Percentiles rank a stretch among this genome's conserved stretches.
These are phyloP conservation scores for Kodamaea leandrae DNA, from an alignment of 805 yeast genomes.

Conservation along the genomic window DNA sequence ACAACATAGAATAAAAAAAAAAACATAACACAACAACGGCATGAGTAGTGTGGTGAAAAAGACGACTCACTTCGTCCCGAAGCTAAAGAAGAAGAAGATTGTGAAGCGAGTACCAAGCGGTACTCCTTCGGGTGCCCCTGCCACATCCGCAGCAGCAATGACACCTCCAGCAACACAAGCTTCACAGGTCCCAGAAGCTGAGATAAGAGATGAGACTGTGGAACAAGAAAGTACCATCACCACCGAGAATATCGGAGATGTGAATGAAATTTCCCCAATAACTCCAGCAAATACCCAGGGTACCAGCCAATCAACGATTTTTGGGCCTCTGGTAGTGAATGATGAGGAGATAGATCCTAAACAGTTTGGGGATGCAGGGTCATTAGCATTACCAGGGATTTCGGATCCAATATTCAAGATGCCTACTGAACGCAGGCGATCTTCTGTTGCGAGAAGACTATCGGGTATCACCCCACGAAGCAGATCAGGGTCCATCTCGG, in stretches of 20 bases:
- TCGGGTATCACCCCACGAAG: constrained; percentile 33
- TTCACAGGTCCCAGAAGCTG: constrained; percentile 1
- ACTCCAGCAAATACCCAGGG: constrained; percentile 14
- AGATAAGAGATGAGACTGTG: background rate
- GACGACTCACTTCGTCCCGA: constrained; percentile 67
- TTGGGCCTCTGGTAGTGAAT: background rate
- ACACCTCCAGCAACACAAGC: constrained; percentile 20
- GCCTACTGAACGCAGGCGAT: constrained; percentile 25
- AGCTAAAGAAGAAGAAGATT: constrained; percentile 31
- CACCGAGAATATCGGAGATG: background rate
- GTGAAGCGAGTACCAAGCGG: background rate
- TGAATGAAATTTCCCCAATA: background rate
- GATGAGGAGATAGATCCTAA: constrained; percentile 28
- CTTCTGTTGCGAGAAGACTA: constrained; percentile 33
- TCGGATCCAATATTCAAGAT: constrained; percentile 32
- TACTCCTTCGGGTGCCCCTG: constrained; percentile 2
- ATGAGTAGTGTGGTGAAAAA: constrained; percentile 50
- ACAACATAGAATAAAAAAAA: background rate
- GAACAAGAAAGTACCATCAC: background rate
- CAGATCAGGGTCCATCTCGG: constrained; percentile 31
- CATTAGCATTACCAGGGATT: background rate
- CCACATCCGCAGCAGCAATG: constrained; percentile 9
- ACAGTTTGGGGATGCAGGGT: constrained; percentile 13
- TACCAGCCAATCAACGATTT: background rate
- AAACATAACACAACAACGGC: background rate